Evolutionary conservation across 2,329 filamentous ascomycete species (phyloP).

Genomic region (Ophiostoma montium): DNA sequence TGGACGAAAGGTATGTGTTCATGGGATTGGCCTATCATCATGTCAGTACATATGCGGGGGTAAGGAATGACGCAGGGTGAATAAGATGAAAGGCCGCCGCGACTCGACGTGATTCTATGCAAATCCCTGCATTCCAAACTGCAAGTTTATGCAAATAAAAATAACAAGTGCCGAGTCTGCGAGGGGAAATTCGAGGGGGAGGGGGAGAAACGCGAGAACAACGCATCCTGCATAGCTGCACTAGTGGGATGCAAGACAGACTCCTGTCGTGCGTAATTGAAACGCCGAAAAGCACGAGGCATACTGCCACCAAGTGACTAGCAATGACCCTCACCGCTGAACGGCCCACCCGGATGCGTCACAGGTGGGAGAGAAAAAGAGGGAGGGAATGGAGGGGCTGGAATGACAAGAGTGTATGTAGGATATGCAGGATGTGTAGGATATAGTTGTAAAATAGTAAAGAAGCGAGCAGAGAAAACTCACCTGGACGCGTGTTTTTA

Average conservation of each 20-base stretch:
- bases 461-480: slow-evolving; percentile 19
- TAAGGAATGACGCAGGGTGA: not conserved
- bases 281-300: not conserved
- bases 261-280: not conserved
- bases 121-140: no score
- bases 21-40: slow-evolving; percentile 68
- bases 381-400: not conserved
- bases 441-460: not conserved
- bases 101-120: no score
- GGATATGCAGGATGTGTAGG: slow-evolving; percentile 9
- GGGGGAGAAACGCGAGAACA: not conserved
- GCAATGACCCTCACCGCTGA: not conserved
- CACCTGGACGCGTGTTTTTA: slow-evolving; percentile 90
- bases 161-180: no score
- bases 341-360: not conserved
- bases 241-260: not conserved
- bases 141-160: no score
- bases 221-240: not conserved
- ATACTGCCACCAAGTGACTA: not conserved
- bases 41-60: slow-evolving; percentile 18
- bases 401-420: not conserved
- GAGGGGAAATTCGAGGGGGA: not conserved
- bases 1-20: slow-evolving; percentile 87
- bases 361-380: slow-evolving; percentile 3
- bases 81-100: no score